Conservation (phyloP, 2,329 filamentous ascomycete genomes). For the Coniella lustricola region DNA sequence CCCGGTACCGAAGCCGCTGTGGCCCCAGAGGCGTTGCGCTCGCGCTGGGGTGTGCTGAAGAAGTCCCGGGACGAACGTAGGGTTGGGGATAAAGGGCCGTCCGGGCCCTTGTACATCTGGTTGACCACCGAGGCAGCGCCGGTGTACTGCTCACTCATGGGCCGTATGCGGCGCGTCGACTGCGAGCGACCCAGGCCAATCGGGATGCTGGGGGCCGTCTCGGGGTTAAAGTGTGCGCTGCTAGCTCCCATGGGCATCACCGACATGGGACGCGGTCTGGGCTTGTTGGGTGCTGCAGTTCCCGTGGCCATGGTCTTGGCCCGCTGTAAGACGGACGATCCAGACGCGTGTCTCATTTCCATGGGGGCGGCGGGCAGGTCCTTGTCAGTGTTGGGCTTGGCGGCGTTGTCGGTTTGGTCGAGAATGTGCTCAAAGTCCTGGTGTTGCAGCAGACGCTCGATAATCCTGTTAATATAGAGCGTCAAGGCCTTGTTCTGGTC, state of each 20-base stretch:
- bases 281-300: slow-evolving; percentile 25
- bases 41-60: slow-evolving; percentile 39
- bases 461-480: slow-evolving; percentile 98
- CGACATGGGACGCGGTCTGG: slow-evolving; percentile 50
- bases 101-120: slow-evolving; percentile 79
- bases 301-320: slow-evolving; percentile 54
- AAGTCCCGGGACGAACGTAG: slow-evolving; percentile 57
- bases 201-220: slow-evolving; percentile 70
- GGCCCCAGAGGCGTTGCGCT: slow-evolving; percentile 36
- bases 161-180: slow-evolving; percentile 41
- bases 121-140: slow-evolving; percentile 68
- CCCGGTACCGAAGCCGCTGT: slow-evolving; percentile 37
- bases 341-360: slow-evolving; percentile 29
- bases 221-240: slow-evolving; percentile 44
- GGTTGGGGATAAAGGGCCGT: slow-evolving; percentile 54
- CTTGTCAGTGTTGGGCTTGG: slow-evolving; percentile 58
- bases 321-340: slow-evolving; percentile 49
- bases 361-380: slow-evolving; percentile 70
- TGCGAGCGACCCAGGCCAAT: slow-evolving; percentile 52
- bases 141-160: slow-evolving; percentile 58
- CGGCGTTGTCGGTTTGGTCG: slow-evolving; percentile 62
- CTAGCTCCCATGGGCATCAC: slow-evolving; percentile 44
- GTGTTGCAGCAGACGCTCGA: slow-evolving; percentile 87
- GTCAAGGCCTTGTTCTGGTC: slow-evolving; percentile 97
- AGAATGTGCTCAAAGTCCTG: slow-evolving; percentile 93